Conservation (phyloP, 768 basidiomycete genomes). For the Chlorophyllum brunneum region DNA sequence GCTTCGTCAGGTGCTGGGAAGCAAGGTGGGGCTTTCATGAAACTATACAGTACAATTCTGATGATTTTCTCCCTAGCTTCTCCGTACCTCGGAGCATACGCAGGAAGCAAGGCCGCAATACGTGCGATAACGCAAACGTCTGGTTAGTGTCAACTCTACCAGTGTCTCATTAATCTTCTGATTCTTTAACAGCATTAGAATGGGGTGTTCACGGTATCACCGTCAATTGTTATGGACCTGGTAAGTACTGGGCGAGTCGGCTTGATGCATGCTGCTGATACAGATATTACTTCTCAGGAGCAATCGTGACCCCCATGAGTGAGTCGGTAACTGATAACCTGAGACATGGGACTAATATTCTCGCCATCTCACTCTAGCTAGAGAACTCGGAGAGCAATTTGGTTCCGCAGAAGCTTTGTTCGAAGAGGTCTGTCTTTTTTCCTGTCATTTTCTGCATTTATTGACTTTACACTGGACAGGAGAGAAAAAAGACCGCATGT, state of each 20-base stretch:
- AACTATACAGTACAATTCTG: not conserved
- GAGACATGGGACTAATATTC: not conserved
- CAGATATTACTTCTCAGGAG: not conserved
- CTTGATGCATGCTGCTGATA: not conserved
- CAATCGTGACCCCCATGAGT: conserved; percentile 5
- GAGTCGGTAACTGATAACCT: not conserved
- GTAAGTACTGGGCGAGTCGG: not conserved
- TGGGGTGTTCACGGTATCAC: conserved; percentile 20
- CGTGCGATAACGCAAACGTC: conserved; percentile 37
- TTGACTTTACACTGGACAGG: not conserved
- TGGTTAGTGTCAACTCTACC: conserved; percentile 18
- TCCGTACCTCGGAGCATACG: conserved; percentile 21
- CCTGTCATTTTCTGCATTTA: not conserved
- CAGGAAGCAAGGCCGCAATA: conserved; percentile 38
- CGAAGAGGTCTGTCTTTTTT: not conserved
- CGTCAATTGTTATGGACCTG: conserved; percentile 24
- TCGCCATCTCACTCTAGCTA: not conserved
- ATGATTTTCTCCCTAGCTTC: conserved; percentile 6
- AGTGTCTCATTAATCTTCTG: not conserved
- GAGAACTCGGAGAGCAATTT: conserved; percentile 1
- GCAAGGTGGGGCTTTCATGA: conserved; percentile 25
- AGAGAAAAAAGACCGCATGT: not conserved
- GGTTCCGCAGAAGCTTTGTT: not conserved
- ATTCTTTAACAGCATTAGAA: conserved; percentile 16
- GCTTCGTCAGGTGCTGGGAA: conserved; percentile 35